These are phyloP conservation scores for Kazachstania sp. DNA, from an alignment of 1,139 yeast species.

Conservation along the genomic window DNA sequence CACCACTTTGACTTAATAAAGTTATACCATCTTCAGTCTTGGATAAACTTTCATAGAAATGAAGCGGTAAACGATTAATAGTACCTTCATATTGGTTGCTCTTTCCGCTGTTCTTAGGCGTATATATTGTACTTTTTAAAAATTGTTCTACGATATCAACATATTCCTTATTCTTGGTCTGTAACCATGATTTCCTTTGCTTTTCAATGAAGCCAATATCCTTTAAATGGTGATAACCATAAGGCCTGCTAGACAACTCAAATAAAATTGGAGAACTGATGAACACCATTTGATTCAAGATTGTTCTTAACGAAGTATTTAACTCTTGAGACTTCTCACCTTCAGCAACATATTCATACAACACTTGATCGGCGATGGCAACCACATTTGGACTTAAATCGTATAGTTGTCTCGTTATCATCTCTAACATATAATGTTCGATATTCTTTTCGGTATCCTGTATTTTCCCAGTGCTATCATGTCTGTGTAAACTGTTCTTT, in stretches of 20 bases:
- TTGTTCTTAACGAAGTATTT: slow-evolving; percentile 19
- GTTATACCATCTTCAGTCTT: slow-evolving; percentile 74
- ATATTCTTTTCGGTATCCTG: slow-evolving; percentile 9
- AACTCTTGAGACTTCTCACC: slow-evolving; percentile 29
- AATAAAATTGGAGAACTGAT: slow-evolving; percentile 38
- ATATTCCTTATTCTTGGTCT: slow-evolving; percentile 44
- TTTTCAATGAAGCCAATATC: slow-evolving; percentile 45
- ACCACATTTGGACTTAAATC: slow-evolving; percentile 55
- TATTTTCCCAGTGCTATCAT: slow-evolving; percentile 1
- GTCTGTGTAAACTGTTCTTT: slow-evolving; percentile 10
- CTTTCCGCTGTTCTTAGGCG: not conserved
- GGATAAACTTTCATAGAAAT: slow-evolving; percentile 73
- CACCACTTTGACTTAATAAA: slow-evolving; percentile 40
- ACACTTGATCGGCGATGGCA: slow-evolving; percentile 44
- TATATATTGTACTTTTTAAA: slow-evolving; percentile 15
- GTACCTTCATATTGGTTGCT: slow-evolving; percentile 2
- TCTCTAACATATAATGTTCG: slow-evolving; percentile 35
- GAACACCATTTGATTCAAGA: slow-evolving; percentile 30
- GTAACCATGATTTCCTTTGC: slow-evolving; percentile 53
- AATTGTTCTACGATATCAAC: slow-evolving; percentile 43
- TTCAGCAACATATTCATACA: slow-evolving; percentile 40
- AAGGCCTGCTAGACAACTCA: slow-evolving; percentile 45
- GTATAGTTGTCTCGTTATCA: slow-evolving; percentile 62
- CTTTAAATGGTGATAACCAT: slow-evolving; percentile 47
- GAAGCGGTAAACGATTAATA: slow-evolving; percentile 41